Conservation (phyloP, 2,329 filamentous ascomycete genomes). For the Diaporthe vaccinii region DNA sequence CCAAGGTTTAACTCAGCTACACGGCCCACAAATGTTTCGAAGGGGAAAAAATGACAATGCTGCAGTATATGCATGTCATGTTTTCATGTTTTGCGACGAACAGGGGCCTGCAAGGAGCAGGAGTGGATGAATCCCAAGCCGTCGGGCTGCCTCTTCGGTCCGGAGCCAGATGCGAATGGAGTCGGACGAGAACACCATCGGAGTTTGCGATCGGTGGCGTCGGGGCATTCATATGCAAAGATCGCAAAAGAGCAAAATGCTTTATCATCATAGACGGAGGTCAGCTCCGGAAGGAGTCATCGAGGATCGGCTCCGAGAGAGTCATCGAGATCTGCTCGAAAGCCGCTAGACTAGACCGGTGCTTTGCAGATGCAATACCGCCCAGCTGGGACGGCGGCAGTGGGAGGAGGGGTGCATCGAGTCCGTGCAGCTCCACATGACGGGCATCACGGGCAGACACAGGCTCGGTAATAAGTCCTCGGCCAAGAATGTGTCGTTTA, state of each 20-base stretch:
- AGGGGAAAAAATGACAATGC: background rate
- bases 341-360: conserved; percentile 11
- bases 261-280: conserved; percentile 4
- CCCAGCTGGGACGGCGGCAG: conserved; percentile 19
- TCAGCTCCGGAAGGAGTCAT: conserved; percentile 6
- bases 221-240: background rate
- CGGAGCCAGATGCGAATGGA: background rate
- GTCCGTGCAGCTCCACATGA: conserved; percentile 16
- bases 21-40: conserved; percentile 4
- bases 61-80: conserved; percentile 10
- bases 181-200: background rate
- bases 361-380: conserved; percentile 11
- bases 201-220: background rate
- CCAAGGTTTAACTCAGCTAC: background rate
- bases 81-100: conserved; percentile 30
- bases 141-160: background rate
- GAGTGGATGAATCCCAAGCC: background rate
- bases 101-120: background rate
- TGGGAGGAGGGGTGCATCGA: conserved; percentile 7
- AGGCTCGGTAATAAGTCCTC: background rate
- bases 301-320: conserved; percentile 9
- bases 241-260: background rate
- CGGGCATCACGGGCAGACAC: background rate
- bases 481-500: conserved; percentile 3
- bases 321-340: conserved; percentile 12